These are phyloP conservation scores for Klebsormidium nitens DNA, from an alignment of 139 green algal genomes.

Conservation along the genomic window DNA sequence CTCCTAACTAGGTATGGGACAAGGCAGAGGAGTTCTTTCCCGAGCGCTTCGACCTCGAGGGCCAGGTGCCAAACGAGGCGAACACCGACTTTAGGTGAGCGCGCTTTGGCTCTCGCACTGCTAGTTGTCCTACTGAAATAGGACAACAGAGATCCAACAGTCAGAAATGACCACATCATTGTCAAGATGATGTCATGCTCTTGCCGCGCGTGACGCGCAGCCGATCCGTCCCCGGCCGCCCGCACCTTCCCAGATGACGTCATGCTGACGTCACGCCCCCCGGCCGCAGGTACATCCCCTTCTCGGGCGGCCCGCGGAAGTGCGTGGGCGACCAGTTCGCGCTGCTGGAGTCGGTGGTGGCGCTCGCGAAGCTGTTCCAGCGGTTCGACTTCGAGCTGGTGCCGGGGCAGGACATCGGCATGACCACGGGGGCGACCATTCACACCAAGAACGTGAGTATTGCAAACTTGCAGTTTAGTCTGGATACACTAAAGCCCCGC, in stretches of 20 bases:
- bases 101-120: neutral
- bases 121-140: too few species aligned
- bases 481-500: too few species aligned
- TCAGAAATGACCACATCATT: too few species aligned
- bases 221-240: too few species aligned
- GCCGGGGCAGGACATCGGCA: constrained; percentile 72
- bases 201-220: too few species aligned
- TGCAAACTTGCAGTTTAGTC: too few species aligned
- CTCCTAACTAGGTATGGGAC: constrained; percentile 57
- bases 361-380: constrained; percentile 74
- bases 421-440: constrained; percentile 85
- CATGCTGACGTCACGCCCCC: too few species aligned
- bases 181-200: too few species aligned
- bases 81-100: constrained; percentile 87
- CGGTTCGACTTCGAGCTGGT: constrained; percentile 72
- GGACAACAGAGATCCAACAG: too few species aligned
- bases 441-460: constrained; percentile 47
- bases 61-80: constrained; percentile 82
- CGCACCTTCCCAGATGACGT: too few species aligned
- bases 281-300: constrained; percentile 68
- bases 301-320: constrained; percentile 86
- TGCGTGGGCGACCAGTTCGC: constrained; percentile 97
- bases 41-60: constrained; percentile 87
- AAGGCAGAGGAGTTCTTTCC: constrained; percentile 79
- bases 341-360: constrained; percentile 58